Evolutionary conservation across 2,329 filamentous ascomycete genomes (phyloP), one percentile per base, ranked within the genome.

Genomic region (Tolypocladium cylindrosporum): DNA sequence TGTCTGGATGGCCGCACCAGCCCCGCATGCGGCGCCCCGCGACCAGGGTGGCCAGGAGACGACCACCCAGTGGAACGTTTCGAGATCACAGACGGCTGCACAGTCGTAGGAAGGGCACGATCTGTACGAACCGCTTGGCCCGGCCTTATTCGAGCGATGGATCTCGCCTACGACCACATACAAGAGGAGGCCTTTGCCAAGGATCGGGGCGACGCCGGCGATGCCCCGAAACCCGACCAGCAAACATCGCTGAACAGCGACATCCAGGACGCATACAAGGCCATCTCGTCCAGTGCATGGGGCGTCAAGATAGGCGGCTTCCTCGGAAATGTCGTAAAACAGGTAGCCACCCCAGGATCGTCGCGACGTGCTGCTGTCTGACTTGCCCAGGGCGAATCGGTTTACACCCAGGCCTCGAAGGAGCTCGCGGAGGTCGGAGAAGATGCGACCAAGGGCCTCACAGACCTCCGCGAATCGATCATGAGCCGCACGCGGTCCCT

Each of bases 111-210:
- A 50, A 55, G 48, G 48, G 48, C 48, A 36, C 48, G 19, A 37
- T 21, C 14, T 19, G 1, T 36, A 36, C 31, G 19, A 11, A 52
- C 31, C 48, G 31, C 5, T 36, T 21, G 48, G 48, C 48, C n/a
- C 48, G 31, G 48, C 48, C 31, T 21, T 13, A 52, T 8, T 36
- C 24, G 41, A 56, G 67, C 63, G 63, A 97, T 99, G 94, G 94
- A 99, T 83, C 81, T 95, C 69, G 92, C 92, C 51, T 99, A 97
- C 81, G 94, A 99, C 70, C 91, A 96, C 73, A 96, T 97, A 67
- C 87, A 91, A 71, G 91, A 96, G 77, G 87, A 94, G 71, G 82
- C 85, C 55, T 81, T 90, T 61, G 79, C 83, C 43, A 81, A 84
- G 66, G 79, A 86, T 58, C 69, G 78, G 60, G 77, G 83, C 61